Conservation (phyloP, 495 filamentous ascomycete genomes). For the Bathelium albidoporum region DNA sequence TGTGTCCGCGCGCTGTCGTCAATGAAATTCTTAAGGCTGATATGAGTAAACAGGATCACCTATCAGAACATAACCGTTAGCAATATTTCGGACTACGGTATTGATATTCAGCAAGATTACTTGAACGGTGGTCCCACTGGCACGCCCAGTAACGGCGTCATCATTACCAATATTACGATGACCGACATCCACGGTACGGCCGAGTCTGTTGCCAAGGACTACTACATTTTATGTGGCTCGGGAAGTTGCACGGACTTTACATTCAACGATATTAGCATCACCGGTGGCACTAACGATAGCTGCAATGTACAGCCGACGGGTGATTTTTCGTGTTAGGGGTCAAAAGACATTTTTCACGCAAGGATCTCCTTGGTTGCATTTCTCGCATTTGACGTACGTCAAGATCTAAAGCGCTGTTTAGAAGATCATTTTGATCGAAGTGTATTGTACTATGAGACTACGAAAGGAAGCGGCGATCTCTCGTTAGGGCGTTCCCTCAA, state of each 20-base stretch:
- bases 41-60: constrained; percentile 29
- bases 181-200: constrained; percentile 36
- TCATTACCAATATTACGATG: constrained; percentile 33
- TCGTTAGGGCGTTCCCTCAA: too few relatives aligned
- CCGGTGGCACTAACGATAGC: constrained; percentile 31
- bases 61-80: constrained; percentile 36
- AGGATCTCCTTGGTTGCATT: too few relatives aligned
- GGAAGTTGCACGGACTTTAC: constrained; percentile 37
- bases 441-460: too few relatives aligned
- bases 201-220: constrained; percentile 26
- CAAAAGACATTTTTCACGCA: too few relatives aligned
- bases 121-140: constrained; percentile 40
- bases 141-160: constrained; percentile 36
- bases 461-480: too few relatives aligned
- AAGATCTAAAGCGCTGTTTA: too few relatives aligned
- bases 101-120: constrained; percentile 41
- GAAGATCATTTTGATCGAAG: too few relatives aligned
- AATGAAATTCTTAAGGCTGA: too few relatives aligned
- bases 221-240: constrained; percentile 42
- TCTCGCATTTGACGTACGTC: too few relatives aligned
- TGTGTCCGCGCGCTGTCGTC: not conserved
- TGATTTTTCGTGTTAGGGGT: constrained; percentile 15
- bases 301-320: constrained; percentile 30
- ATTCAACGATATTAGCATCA: constrained; percentile 33
- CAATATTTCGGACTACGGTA: constrained; percentile 38